Evolutionary conservation across 306 rosid species (phyloP).

Genomic region (Fagus sylvatica): DNA sequence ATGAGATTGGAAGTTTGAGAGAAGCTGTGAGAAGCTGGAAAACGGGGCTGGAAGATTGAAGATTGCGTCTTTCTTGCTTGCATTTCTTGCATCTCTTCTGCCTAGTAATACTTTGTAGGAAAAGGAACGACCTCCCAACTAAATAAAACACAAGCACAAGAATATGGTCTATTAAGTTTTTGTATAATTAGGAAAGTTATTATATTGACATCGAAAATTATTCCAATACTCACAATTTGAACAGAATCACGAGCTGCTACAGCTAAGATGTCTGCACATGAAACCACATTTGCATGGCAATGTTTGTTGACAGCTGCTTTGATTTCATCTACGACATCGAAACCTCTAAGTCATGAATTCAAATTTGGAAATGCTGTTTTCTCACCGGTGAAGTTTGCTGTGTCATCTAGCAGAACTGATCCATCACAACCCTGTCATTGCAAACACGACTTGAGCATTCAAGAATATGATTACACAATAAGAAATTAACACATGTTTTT

Average conservation of each 20-base stretch:
- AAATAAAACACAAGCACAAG: neutral
- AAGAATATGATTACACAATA: neutral
- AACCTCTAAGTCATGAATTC: slow-evolving; percentile 35
- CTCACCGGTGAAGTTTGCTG: slow-evolving; percentile 45
- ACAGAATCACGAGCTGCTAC: slow-evolving; percentile 47
- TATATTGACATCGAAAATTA: neutral
- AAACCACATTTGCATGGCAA: slow-evolving; percentile 31
- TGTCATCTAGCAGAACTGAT: slow-evolving; percentile 55
- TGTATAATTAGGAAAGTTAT: neutral
- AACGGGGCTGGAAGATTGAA: slow-evolving; percentile 22
- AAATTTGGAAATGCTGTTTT: slow-evolving; percentile 45
- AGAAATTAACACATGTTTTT: no score
- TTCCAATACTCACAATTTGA: slow-evolving; percentile 14
- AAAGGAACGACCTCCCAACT: slow-evolving; percentile 29
- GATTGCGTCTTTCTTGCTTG: slow-evolving; percentile 19
- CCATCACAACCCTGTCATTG: slow-evolving; percentile 67
- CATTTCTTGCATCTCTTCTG: slow-evolving; percentile 37
- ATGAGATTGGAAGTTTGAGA: slow-evolving; percentile 35
- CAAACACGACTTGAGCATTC: neutral
- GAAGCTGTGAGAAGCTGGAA: slow-evolving; percentile 31
- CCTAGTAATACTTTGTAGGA: slow-evolving; percentile 24
- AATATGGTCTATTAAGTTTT: neutral
- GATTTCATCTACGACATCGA: slow-evolving; percentile 28
- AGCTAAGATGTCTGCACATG: slow-evolving; percentile 43
- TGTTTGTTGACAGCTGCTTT: slow-evolving; percentile 14